phyloP scores from a whole-genome alignment of 768 basidiomycete species.

The Vararia minispora region DNA sequence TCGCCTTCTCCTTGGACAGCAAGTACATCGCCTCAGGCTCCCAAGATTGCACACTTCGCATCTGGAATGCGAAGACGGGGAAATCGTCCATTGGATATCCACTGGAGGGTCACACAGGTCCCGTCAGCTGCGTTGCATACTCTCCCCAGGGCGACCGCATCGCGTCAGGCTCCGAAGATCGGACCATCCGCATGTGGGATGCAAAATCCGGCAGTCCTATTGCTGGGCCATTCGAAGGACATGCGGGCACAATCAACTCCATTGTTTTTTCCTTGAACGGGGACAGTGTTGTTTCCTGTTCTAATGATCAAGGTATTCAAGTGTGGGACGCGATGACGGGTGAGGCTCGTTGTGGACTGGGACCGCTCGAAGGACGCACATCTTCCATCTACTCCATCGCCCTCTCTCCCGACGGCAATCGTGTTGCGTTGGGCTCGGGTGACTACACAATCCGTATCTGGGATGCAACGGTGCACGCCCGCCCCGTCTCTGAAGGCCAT shows the following conservation, averaged over 20 bases:
- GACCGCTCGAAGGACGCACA: constrained; percentile 34
- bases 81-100: not conserved
- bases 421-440: constrained; percentile 1
- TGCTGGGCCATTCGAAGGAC: not conserved
- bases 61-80: not conserved
- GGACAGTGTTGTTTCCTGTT: no score
- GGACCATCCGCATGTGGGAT: constrained; percentile 40
- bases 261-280: constrained; percentile 18
- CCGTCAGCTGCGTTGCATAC: not conserved
- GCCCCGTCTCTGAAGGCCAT: not conserved
- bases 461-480: not conserved
- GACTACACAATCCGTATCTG: constrained; percentile 9
- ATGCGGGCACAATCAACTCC: not conserved
- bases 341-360: no score
- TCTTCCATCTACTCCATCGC: constrained; percentile 40
- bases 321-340: no score
- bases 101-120: not conserved
- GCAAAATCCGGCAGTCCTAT: constrained; percentile 21
- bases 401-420: constrained; percentile 26
- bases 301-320: no score
- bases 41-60: not conserved
- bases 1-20: not conserved
- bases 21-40: not conserved
- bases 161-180: constrained; percentile 26
- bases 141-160: constrained; percentile 11